phyloP scores from a whole-genome alignment of 805 yeast genomes.

The Yamadazyma paraphyllophila region DNA sequence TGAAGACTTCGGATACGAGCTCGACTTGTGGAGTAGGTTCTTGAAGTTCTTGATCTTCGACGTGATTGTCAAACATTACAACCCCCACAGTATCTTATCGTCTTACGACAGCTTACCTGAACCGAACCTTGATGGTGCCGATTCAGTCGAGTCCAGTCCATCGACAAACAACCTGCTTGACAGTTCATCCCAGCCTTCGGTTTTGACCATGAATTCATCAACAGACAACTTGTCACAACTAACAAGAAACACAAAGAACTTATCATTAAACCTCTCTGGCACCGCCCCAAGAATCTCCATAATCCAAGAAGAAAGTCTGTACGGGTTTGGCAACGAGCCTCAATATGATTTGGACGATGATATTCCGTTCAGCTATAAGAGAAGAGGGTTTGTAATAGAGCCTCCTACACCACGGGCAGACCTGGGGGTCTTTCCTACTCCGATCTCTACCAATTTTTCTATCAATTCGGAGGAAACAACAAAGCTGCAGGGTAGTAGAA shows the following conservation, averaged over 20 bases:
- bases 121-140: constrained; percentile 11
- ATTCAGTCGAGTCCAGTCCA: constrained; percentile 2
- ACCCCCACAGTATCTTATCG: constrained; percentile 3
- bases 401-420: constrained; percentile 13
- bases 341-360: constrained; percentile 2
- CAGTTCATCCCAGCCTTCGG: background rate
- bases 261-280: constrained; percentile 15
- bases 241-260: constrained; percentile 33
- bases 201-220: constrained; percentile 3
- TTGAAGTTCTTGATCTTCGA: constrained; percentile 18
- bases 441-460: constrained; percentile 13
- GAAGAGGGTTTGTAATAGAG: constrained; percentile 14
- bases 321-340: background rate
- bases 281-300: constrained; percentile 4
- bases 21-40: constrained; percentile 22
- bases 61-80: constrained; percentile 13
- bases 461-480: constrained; percentile 13
- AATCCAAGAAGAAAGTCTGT: constrained; percentile 12
- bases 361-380: constrained; percentile 6
- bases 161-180: background rate
- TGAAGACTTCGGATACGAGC: constrained; percentile 8
- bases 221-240: background rate
- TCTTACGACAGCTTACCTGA: constrained; percentile 12
- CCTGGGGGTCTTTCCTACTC: constrained; percentile 11
- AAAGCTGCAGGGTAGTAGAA: constrained; percentile 15